Evolutionary conservation across 805 yeast genomes (phyloP), one percentile per base, ranked within the genome.

Genomic region (Kluyveromyces dobzhanskii): DNA sequence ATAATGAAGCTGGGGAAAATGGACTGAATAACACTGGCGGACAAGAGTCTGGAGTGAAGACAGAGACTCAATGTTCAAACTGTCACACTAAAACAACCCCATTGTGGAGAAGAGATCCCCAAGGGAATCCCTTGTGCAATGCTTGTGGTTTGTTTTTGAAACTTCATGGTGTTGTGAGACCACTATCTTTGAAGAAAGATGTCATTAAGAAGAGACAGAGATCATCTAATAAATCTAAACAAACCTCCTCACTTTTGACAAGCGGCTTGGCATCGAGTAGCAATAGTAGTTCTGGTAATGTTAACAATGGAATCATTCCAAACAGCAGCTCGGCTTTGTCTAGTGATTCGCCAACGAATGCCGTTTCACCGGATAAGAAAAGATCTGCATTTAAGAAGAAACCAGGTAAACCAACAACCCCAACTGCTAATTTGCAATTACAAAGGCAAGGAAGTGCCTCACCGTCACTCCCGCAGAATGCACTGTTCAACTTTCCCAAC

Each of bases 91-190:
- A 70, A 46, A 87, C 90, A 9, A 88, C 97, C 0, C 97, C 97
- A 2, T 59, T 90, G 19, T 90, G 97, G 97, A 69, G 97, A 50
- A 71, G 96, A 39, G 86, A 86, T 53, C 83, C 94, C 0, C 79
- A 78, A 43, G 97, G 97, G 1, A 80, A 84, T 52, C 92, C 96
- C 0, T 65, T 90, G 44, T 88, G 97, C 62, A 88, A 88, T 59
- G 97, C 97, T 0, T 88, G 97, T 64, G 97, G 97, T 0, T 66
- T 90, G 46, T 88, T 88, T 53, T 70, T 83, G 50, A 90, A 90
- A 59, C 67, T 88, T 16, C 97, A 90, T 54, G 97, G 97, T 7
- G 90, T 85, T 3, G 92, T 84, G 43, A 67, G 97, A 41, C 97
- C 97, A 1, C 67, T 88, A 37, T 80, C 92, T 14, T 68, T 87